Evolutionary conservation across 192 early-diverging fungal species (phyloP).

Genomic region (Entomortierella chlamydospora): DNA sequence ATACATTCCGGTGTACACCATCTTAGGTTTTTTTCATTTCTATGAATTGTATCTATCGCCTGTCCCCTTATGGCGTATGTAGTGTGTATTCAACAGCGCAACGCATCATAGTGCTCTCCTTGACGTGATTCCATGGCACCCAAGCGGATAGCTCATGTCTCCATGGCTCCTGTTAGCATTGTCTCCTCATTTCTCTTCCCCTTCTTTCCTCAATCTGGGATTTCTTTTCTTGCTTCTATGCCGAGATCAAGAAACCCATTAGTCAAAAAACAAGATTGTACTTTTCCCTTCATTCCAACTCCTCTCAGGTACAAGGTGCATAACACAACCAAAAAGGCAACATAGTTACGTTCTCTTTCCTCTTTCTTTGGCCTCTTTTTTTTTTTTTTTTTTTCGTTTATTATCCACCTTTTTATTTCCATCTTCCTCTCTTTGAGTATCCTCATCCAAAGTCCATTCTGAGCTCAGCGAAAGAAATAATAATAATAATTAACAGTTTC

Average conservation of each 20-base stretch:
- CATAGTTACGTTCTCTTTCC: constrained; percentile 9
- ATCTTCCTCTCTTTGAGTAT: neutral
- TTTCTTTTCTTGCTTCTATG: constrained; percentile 8
- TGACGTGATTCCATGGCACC: neutral
- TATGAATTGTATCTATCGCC: too few relatives aligned
- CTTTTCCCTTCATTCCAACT: constrained; percentile 19
- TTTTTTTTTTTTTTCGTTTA: neutral
- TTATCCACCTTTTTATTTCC: neutral
- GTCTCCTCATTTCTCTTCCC: neutral
- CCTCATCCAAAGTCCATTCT: constrained; percentile 1
- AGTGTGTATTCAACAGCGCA: too few relatives aligned
- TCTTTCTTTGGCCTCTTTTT: too few relatives aligned
- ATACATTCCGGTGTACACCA: too few relatives aligned
- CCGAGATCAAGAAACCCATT: neutral
- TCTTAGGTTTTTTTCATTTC: too few relatives aligned
- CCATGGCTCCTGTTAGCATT: neutral
- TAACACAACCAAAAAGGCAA: neutral
- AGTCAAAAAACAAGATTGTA: neutral
- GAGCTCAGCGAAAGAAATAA: neutral
- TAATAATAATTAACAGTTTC: neutral
- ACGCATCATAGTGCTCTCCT: constrained; percentile 3
- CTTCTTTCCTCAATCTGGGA: constrained; percentile 7
- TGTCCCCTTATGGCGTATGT: too few relatives aligned
- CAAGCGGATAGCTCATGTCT: neutral
- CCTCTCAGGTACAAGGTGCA: constrained; percentile 23